Percentiles rank a stretch among this genome's conserved stretches.
phyloP scores from a whole-genome alignment of 2,329 filamentous ascomycete genomes.

The Venturia nashicola region DNA sequence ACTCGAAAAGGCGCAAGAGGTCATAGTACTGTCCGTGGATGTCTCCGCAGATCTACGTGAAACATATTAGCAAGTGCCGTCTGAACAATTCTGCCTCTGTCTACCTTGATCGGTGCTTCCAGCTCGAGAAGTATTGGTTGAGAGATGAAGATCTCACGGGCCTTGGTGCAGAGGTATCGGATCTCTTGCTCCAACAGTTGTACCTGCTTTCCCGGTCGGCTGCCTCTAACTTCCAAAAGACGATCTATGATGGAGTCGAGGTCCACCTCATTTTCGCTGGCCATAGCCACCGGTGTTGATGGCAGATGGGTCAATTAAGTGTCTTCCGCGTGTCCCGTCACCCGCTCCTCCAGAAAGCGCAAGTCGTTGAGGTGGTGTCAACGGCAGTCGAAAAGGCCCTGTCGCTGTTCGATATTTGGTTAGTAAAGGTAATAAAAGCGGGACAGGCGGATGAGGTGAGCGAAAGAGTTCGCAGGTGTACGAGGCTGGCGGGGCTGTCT shows the following conservation, averaged over 20 bases:
- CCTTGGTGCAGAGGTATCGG: conserved; percentile 94
- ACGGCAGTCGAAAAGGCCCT: neutral
- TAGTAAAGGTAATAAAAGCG: neutral
- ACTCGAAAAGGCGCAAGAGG: conserved; percentile 91
- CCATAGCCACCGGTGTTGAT: conserved; percentile 36
- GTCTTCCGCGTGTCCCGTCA: conserved; percentile 6
- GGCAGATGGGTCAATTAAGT: conserved; percentile 2
- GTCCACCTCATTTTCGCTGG: conserved; percentile 81
- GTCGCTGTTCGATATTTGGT: neutral
- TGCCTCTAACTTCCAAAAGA: conserved; percentile 92
- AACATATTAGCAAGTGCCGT: neutral
- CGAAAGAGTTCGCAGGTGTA: neutral
- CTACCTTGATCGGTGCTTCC: conserved; percentile 96
- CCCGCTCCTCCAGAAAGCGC: conserved; percentile 4
- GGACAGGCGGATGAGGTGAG: neutral
- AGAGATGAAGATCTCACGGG: conserved; percentile 97
- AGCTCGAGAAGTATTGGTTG: conserved; percentile 96
- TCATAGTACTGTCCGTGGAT: conserved; percentile 99
- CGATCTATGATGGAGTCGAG: conserved; percentile 99
- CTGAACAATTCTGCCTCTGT: conserved; percentile 16
- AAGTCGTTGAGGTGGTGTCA: neutral
- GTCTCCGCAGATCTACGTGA: conserved; percentile 82
- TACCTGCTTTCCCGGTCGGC: conserved; percentile 95
- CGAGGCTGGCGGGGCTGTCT: neutral
- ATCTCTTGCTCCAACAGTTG: conserved; percentile 95